Conservation (phyloP, 2,329 filamentous ascomycete species). For the Ophiosphaerella narmari region DNA sequence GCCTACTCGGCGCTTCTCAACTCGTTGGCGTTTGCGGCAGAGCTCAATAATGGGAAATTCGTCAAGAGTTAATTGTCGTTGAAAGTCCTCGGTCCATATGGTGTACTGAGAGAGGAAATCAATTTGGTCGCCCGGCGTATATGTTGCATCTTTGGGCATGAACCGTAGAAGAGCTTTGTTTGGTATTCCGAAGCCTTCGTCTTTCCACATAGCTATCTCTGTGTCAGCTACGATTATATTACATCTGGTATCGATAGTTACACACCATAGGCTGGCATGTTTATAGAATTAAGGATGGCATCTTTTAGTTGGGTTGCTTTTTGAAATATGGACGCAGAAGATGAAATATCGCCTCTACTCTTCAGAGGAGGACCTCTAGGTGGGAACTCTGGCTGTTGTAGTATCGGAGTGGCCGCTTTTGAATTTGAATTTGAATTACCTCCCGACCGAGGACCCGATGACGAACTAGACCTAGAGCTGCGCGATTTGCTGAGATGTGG, state of each 20-base stretch:
- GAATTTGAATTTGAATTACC: constrained; percentile 43
- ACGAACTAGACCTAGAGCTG: constrained; percentile 48
- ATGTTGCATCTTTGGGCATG: constrained; percentile 45
- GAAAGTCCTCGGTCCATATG: constrained; percentile 70
- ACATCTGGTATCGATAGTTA: constrained; percentile 1
- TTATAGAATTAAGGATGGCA: constrained; percentile 74
- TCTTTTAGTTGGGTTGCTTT: constrained; percentile 79
- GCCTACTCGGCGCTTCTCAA: constrained; percentile 63
- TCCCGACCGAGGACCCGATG: constrained; percentile 38
- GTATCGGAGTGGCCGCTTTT: constrained; percentile 56
- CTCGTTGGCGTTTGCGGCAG: constrained; percentile 64
- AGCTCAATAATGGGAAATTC: constrained; percentile 72
- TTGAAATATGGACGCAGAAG: constrained; percentile 68
- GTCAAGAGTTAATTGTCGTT: constrained; percentile 57
- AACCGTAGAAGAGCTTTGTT: constrained; percentile 65
- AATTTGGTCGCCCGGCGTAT: constrained; percentile 43
- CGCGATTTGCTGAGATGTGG: constrained; percentile 37
- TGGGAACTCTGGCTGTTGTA: constrained; percentile 66
- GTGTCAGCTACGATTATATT: constrained; percentile 4
- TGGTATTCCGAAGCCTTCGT: constrained; percentile 73
- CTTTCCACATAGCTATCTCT: constrained; percentile 71
- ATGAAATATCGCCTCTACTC: constrained; percentile 53
- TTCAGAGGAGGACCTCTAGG: constrained; percentile 68
- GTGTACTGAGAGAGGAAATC: constrained; percentile 65
- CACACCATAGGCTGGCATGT: constrained; percentile 68